A percentile compares a stretch with the other conserved stretches of the same genome.
Evolutionary conservation across 2,329 filamentous ascomycete species (phyloP).

Genomic region (Cladorrhinum sp.): DNA sequence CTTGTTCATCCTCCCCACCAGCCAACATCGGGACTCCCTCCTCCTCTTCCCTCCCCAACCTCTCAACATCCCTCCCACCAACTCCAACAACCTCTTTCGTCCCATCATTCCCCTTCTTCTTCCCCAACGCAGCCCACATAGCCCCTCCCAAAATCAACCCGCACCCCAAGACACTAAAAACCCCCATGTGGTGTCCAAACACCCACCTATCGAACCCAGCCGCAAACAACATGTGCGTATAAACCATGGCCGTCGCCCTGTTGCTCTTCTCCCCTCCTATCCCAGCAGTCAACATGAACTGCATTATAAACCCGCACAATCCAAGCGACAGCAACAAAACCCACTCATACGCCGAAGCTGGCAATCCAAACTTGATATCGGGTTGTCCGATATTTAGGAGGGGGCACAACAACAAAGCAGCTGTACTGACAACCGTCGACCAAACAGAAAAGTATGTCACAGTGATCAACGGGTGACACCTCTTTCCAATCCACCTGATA

Average conservation of each 20-base stretch:
- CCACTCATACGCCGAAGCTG: constrained; percentile 55
- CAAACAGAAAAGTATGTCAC: constrained; percentile 79
- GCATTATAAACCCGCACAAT: constrained; percentile 74
- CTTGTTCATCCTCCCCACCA: constrained; percentile 28
- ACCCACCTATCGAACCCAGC: constrained; percentile 51
- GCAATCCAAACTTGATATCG: constrained; percentile 42
- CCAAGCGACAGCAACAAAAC: constrained; percentile 65
- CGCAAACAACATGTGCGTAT: constrained; percentile 57
- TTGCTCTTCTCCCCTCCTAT: constrained; percentile 68
- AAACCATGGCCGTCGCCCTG: constrained; percentile 56
- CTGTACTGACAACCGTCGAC: constrained; percentile 64
- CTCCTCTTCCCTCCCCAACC: background rate
- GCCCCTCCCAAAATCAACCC: constrained; percentile 53
- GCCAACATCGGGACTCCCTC: constrained; percentile 41
- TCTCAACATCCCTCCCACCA: constrained; percentile 29
- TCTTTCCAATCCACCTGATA: constrained; percentile 75
- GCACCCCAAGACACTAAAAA: constrained; percentile 49
- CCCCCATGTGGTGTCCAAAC: constrained; percentile 50
- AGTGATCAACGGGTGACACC: constrained; percentile 77
- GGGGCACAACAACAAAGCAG: constrained; percentile 55
- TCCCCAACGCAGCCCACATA: constrained; percentile 48
- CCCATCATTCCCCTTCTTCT: constrained; percentile 34
- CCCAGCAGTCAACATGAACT: constrained; percentile 79
- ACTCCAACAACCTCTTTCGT: constrained; percentile 35
- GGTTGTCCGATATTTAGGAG: constrained; percentile 46